phyloP scores from a whole-genome alignment of 495 filamentous ascomycete species.

The Parathielavia appendiculata region DNA sequence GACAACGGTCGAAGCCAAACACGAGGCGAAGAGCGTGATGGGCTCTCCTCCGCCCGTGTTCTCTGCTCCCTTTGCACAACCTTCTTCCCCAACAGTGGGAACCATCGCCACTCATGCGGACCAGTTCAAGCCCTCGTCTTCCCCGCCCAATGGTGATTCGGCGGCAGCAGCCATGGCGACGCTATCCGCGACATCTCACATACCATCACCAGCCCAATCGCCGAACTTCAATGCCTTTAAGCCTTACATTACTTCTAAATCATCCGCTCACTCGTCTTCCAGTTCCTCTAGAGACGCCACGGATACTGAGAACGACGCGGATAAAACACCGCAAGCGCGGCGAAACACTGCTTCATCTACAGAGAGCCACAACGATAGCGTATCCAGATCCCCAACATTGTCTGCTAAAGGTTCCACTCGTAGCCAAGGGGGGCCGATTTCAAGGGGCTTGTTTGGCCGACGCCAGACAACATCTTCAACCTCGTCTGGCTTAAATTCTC shows the following conservation, averaged over 20 bases:
- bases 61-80: conserved; percentile 56
- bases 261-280: conserved; percentile 39
- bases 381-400: conserved; percentile 29
- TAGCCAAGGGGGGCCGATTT: conserved; percentile 34
- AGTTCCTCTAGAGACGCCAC: conserved; percentile 30
- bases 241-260: conserved; percentile 35
- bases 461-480: conserved; percentile 31
- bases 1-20: conserved; percentile 34
- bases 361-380: conserved; percentile 28
- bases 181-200: conserved; percentile 56
- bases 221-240: conserved; percentile 47
- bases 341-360: conserved; percentile 42
- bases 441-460: conserved; percentile 38
- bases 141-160: conserved; percentile 47
- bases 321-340: conserved; percentile 35
- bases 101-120: conserved; percentile 60
- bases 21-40: conserved; percentile 21
- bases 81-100: conserved; percentile 58
- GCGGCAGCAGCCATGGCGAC: conserved; percentile 62
- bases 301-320: conserved; percentile 33
- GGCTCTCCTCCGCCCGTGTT: conserved; percentile 38
- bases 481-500: conserved; percentile 23
- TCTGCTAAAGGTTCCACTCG: conserved; percentile 36
- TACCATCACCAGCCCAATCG: conserved; percentile 48
- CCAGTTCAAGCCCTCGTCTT: conserved; percentile 40